Conservation (phyloP, 306 rosid species). For the Gleditsia sinensis region DNA sequence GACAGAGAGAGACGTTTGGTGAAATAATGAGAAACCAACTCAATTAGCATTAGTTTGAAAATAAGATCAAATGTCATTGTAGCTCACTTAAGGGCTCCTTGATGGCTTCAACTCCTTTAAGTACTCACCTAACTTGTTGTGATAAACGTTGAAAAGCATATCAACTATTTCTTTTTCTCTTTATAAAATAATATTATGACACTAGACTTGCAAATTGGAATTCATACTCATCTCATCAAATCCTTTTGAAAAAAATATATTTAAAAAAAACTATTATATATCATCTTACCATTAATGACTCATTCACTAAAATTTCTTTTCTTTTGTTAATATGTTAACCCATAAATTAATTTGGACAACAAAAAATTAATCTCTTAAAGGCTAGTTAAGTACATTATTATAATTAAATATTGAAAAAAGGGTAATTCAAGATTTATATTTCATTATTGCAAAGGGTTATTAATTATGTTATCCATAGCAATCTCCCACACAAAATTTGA, state of each 20-base stretch:
- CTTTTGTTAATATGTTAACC: too few relatives aligned
- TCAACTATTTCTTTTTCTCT: not conserved
- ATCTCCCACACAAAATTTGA: not conserved
- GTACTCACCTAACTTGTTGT: slow-evolving; percentile 38
- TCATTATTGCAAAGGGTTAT: too few relatives aligned
- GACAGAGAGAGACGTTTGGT: not conserved
- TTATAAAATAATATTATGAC: too few relatives aligned
- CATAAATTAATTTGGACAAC: too few relatives aligned
- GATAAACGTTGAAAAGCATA: slow-evolving; percentile 38
- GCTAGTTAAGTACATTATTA: too few relatives aligned
- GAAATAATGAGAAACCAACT: slow-evolving; percentile 22
- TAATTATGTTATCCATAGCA: not conserved
- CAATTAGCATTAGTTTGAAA: slow-evolving; percentile 7
- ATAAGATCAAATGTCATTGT: slow-evolving; percentile 23
- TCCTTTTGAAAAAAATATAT: not conserved
- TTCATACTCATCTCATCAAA: not conserved
- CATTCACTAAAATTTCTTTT: too few relatives aligned
- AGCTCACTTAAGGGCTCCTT: slow-evolving; percentile 35
- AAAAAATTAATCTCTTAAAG: too few relatives aligned
- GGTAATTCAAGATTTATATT: too few relatives aligned
- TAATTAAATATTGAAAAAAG: too few relatives aligned
- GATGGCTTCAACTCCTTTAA: slow-evolving; percentile 39
- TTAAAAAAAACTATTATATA: not conserved
- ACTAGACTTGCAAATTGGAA: not conserved
- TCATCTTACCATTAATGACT: not conserved